phyloP scores from a whole-genome alignment of 2,329 filamentous ascomycete species.

The Venturia aucupariae region DNA sequence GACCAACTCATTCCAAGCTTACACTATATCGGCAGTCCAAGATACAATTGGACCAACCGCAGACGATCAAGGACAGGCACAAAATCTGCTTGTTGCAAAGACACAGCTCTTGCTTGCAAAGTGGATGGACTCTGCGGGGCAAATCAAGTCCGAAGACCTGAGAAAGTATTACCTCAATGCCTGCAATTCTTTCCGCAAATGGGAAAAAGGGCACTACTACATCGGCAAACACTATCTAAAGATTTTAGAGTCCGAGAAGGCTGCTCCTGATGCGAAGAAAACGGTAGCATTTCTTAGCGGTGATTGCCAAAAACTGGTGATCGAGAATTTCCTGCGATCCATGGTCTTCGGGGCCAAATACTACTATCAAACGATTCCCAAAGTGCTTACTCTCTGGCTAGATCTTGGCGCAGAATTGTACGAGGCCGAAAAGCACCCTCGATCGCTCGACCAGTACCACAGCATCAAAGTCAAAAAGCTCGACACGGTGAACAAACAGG shows the following conservation, averaged over 20 bases:
- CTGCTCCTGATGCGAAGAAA: slow-evolving; percentile 66
- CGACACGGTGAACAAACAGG: slow-evolving; percentile 58
- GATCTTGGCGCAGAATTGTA: slow-evolving; percentile 74
- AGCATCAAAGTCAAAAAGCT: slow-evolving; percentile 28
- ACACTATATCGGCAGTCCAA: slow-evolving; percentile 25
- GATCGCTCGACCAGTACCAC: slow-evolving; percentile 26
- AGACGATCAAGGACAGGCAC: slow-evolving; percentile 30
- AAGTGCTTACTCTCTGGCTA: slow-evolving; percentile 87
- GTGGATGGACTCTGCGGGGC: slow-evolving; percentile 92
- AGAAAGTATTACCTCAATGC: slow-evolving; percentile 76
- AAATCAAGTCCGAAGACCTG: slow-evolving; percentile 75
- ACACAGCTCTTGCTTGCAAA: slow-evolving; percentile 87
- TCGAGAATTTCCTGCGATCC: slow-evolving; percentile 87
- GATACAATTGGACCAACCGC: slow-evolving; percentile 27
- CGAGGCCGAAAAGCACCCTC: slow-evolving; percentile 33
- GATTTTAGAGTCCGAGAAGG: slow-evolving; percentile 79
- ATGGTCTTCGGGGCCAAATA: slow-evolving; percentile 88
- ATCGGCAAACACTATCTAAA: slow-evolving; percentile 97
- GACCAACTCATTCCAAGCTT: slow-evolving; percentile 59
- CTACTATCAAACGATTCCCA: slow-evolving; percentile 86
- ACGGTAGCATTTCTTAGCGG: slow-evolving; percentile 52
- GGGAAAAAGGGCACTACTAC: slow-evolving; percentile 98
- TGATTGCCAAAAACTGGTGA: slow-evolving; percentile 76
- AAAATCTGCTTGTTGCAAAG: slow-evolving; percentile 59
- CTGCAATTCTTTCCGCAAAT: slow-evolving; percentile 57